Percentiles rank a stretch among this genome's conserved stretches.
Evolutionary conservation across 2,329 filamentous ascomycete species (phyloP).

Genomic region (Colletotrichum orbiculare): DNA sequence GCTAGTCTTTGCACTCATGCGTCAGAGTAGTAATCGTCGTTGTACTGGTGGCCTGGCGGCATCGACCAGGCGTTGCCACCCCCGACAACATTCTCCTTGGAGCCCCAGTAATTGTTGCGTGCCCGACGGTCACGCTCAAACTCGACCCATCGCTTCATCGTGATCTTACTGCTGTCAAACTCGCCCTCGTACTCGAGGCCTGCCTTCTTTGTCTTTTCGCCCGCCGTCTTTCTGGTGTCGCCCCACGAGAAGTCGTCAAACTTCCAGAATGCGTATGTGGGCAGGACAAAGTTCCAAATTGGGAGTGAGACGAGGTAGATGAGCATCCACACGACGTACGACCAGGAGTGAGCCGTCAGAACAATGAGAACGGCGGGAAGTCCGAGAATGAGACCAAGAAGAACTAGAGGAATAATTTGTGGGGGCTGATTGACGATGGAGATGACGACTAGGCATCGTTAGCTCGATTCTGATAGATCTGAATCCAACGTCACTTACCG

Average conservation of each 20-base stretch:
- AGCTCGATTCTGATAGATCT: background rate
- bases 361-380: constrained; percentile 92
- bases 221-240: constrained; percentile 94
- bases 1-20: constrained; percentile 47
- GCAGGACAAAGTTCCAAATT: constrained; percentile 97
- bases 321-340: constrained; percentile 96
- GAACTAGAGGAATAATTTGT: constrained; percentile 89
- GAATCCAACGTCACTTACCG: constrained; percentile 66
- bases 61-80: constrained; percentile 55
- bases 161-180: constrained; percentile 98
- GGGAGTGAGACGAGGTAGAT: constrained; percentile 95
- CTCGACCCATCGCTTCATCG: constrained; percentile 98
- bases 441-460: constrained; percentile 72
- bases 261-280: constrained; percentile 97
- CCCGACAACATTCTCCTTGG: constrained; percentile 61
- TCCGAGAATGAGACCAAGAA: constrained; percentile 91
- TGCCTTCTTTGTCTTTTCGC: constrained; percentile 88
- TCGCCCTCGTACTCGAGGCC: constrained; percentile 92
- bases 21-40: constrained; percentile 68
- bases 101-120: constrained; percentile 63
- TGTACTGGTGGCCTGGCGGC: constrained; percentile 57
- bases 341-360: constrained; percentile 90
- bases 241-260: constrained; percentile 99
- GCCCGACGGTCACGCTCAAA: constrained; percentile 79
- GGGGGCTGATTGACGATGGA: constrained; percentile 82